Base-by-base conservation (phyloP, 2,329 filamentous ascomycete species). In the Pleoardoris graminearum region DNA sequence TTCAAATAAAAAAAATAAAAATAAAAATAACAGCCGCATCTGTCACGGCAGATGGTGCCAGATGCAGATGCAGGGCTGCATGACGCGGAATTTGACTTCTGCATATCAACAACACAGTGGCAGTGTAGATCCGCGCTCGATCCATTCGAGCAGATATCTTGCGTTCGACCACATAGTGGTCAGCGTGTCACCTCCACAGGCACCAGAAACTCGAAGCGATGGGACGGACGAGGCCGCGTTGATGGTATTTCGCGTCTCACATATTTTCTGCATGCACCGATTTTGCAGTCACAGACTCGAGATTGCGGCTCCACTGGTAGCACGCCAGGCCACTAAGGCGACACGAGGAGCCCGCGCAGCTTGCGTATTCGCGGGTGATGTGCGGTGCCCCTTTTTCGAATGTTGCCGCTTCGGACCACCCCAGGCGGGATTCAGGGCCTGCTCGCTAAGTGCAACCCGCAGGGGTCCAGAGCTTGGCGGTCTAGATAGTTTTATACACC, bases 371-470 rank as follows among this genome's bases (percentile, higher is more conserved):
- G 36, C 19, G 37, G 36, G 47, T 21, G 47, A 51, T 52, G 41
- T 50, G 52, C 48, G 51, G 43, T 57, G 58, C 63, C 65, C 64
- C 62, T 65, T 67, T n/a, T 68, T 68, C 44, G 22, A 36, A 17
- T 37, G 44, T 53, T 50, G 53, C 50, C 39, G 50, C 54, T 47
- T 51, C 48, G 22, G 55, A 47, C 47, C 43, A 45, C 45, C 30
- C 25, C n/a, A 36, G 42, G 38, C 4, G 47, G 25, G 22, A 27
- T 12, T 36, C 32, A 37, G 44, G 44, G 21, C 44, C 44, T 47
- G 19, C 16, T 32, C 38, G 37, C 36, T 42, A 49, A 35, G 27
- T 27, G 46, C 35, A 44, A 38, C 36, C 11, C 21, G 43, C 43
- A 46, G 27, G 30, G 17, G 21, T 36, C 21, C 27, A 14, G 25